phyloP scores from a whole-genome alignment of 805 yeast species.

The Brettanomyces bruxellensis region DNA sequence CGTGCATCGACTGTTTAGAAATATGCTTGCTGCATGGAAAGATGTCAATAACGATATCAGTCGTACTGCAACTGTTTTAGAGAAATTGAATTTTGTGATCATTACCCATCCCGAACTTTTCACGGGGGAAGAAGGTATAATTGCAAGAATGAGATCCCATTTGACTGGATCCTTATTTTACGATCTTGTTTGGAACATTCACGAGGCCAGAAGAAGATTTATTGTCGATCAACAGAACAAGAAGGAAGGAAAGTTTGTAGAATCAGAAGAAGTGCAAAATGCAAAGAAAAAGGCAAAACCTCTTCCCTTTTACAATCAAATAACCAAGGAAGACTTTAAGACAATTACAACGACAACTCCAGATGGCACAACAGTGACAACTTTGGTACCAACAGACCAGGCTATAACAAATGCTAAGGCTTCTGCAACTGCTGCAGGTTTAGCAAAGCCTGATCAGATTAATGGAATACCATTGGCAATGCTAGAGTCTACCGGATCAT shows the following conservation, averaged over 20 bases:
- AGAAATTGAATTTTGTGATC: constrained; percentile 77
- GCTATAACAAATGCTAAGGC: constrained; percentile 58
- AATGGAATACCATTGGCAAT: constrained; percentile 35
- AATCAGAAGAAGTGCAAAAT: constrained; percentile 2
- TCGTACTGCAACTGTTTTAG: constrained; percentile 84
- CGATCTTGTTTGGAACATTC: constrained; percentile 89
- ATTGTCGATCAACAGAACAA: constrained; percentile 28
- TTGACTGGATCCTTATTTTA: constrained; percentile 85
- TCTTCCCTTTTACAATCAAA: constrained; percentile 83
- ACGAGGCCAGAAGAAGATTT: constrained; percentile 79
- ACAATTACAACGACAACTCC: constrained; percentile 83
- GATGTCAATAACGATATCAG: constrained; percentile 85
- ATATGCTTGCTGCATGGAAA: constrained; percentile 87
- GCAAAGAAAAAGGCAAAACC: constrained; percentile 45
- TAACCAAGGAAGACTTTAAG: constrained; percentile 79
- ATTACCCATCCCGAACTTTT: constrained; percentile 83
- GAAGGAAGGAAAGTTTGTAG: constrained; percentile 12
- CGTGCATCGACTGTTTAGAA: constrained; percentile 78
- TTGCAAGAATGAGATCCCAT: constrained; percentile 85
- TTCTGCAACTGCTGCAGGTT: constrained; percentile 47
- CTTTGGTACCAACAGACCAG: constrained; percentile 76
- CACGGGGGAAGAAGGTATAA: constrained; percentile 62
- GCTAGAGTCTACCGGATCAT: constrained; percentile 76
- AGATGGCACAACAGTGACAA: constrained; percentile 85
- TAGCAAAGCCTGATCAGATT: constrained; percentile 35